Evolutionary conservation across 164 flowering plant genomes (phyloP), one percentile per base, ranked within the genome.

Genomic region (Vitis riparia): DNA sequence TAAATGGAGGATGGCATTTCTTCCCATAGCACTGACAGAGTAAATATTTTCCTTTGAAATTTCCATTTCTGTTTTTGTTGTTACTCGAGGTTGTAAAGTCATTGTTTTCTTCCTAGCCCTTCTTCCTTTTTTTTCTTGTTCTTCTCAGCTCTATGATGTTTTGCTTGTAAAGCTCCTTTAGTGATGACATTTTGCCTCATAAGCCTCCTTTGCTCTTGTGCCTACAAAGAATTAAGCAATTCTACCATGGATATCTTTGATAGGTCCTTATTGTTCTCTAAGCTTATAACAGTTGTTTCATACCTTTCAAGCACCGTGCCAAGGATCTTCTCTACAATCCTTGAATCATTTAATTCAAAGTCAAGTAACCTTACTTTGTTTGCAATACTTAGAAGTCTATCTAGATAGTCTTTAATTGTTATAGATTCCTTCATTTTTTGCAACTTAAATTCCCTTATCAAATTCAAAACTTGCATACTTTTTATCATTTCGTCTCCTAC

Each of bases 321-420:
- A 32, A 32, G 44, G 6, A 32, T 32, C 6, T 32, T 32, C 6
- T 32, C 6, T 32, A 32, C 44, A 32, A 32, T 32, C 6, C 44
- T 32, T 3, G 44, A 32, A 32, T 32, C 44, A 32, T 3, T 7
- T 3, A 32, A 32, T 32, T 32, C 44, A 32, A 2, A 3, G 6
- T 0, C 3, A 0, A 32, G 44, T 7, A 32, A 63, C 10, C 13
- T 71, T 8, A 71, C 48, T 13, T 64, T 63, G 47, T 63, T 71
- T 0, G 9, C 63, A 56, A 71, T 71, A 7, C 58, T 2, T 0
- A 71, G 47, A 14, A 71, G n/a, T 51, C 32, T 65, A 10, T 56
- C 68, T 2, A 48, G 65, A 14, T 65, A 71, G 1, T 71, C 69
- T 57, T 71, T 71, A 17, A 71, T 63, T 2, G 49, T 32, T 7